A percentile compares a stretch with the other conserved stretches of the same genome.
Evolutionary conservation across 129 eudicot species (phyloP).

Genomic region (Helianthus tuberosus): DNA sequence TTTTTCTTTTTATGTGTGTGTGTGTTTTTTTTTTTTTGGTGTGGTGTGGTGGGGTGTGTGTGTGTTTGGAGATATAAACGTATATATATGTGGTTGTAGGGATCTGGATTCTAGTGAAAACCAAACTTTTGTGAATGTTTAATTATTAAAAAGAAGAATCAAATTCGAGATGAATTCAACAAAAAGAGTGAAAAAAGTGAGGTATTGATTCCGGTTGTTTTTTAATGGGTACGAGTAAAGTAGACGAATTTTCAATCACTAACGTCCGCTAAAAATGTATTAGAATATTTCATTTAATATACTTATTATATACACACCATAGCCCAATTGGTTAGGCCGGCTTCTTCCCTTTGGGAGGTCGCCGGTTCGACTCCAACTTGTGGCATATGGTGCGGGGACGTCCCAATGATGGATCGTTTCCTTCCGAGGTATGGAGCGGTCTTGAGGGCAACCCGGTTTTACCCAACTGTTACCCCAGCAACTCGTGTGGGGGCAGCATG

Average conservation of each 20-base stretch:
- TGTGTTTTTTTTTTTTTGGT: slow-evolving; percentile 11
- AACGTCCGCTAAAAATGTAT: not conserved
- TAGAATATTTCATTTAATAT: not conserved
- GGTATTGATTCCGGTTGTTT: slow-evolving; percentile 31
- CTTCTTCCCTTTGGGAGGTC: no score
- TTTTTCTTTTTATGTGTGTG: not conserved
- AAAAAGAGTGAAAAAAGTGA: slow-evolving; percentile 20
- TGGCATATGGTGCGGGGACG: no score
- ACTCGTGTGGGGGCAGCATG: no score
- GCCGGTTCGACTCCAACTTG: no score
- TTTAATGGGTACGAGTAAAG: slow-evolving; percentile 20
- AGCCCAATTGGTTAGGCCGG: no score
- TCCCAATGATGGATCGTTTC: no score
- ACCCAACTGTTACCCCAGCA: no score
- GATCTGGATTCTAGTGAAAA: slow-evolving; percentile 15
- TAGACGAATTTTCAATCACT: slow-evolving; percentile 1
- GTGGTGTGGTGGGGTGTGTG: slow-evolving; percentile 10
- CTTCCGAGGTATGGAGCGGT: no score
- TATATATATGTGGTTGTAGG: slow-evolving; percentile 12
- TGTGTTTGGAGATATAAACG: slow-evolving; percentile 16
- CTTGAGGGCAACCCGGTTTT: no score
- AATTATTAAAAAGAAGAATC: slow-evolving; percentile 19
- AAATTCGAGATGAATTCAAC: not conserved
- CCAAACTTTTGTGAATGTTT: not conserved
- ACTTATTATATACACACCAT: not conserved